Conservation (phyloP, 2,329 filamentous ascomycete species). For the Colletotrichum echinochloae region DNA sequence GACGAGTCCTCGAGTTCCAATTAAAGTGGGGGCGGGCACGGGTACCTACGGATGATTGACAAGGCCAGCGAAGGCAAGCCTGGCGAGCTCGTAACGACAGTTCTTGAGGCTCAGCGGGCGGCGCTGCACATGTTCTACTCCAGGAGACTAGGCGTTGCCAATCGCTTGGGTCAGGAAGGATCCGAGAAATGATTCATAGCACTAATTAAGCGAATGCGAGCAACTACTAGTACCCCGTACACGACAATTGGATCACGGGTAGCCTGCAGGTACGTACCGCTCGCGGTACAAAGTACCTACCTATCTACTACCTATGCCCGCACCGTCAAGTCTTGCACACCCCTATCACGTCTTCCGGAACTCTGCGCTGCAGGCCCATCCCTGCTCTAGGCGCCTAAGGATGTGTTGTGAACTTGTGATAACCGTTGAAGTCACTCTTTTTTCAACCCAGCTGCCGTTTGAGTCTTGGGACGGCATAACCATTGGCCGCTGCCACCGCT, state of each 20-base stretch:
- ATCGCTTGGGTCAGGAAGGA: background rate
- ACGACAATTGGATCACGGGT: background rate
- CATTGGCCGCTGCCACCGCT: background rate
- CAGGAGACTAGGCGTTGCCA: constrained; percentile 10
- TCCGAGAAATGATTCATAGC: background rate
- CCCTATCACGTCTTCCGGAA: background rate
- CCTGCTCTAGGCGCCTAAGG: background rate
- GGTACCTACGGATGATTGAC: constrained; percentile 42
- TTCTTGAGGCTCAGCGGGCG: constrained; percentile 37
- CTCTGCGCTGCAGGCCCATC: background rate
- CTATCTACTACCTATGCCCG: too few species aligned
- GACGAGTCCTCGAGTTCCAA: too few species aligned
- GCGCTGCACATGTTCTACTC: constrained; percentile 28
- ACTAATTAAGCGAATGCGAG: constrained; percentile 14
- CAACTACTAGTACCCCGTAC: background rate
- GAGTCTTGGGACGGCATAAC: background rate
- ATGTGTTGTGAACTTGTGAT: too few species aligned
- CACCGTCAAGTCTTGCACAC: too few species aligned
- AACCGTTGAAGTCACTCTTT: background rate
- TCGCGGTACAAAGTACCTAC: background rate
- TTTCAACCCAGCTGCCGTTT: background rate
- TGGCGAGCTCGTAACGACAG: constrained; percentile 31
- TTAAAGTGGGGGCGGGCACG: too few species aligned
- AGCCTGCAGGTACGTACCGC: too few species aligned
- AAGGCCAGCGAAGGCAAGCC: constrained; percentile 40